phyloP scores from a whole-genome alignment of 768 basidiomycete species.

The Naganishia onofrii region DNA sequence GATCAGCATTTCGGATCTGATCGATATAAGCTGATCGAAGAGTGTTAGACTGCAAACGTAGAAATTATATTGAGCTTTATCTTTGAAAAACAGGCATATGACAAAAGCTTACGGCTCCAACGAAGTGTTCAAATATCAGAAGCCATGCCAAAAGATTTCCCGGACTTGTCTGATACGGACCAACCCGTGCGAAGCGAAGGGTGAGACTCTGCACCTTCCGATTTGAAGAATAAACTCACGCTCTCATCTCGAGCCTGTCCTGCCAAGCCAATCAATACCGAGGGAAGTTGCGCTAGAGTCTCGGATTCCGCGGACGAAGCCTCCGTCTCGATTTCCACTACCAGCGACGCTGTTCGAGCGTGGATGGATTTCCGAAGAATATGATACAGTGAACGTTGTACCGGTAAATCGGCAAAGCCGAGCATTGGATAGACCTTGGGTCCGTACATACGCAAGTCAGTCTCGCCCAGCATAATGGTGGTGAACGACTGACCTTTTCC shows the following conservation, averaged over 20 bases:
- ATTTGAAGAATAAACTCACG: background rate
- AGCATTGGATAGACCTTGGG: conserved; percentile 78
- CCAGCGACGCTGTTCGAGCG: conserved; percentile 74
- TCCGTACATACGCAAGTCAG: background rate
- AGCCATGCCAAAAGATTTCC: conserved; percentile 75
- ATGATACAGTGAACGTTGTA: conserved; percentile 75
- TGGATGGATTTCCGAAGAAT: conserved; percentile 68
- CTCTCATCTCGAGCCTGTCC: background rate
- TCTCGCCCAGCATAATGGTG: background rate
- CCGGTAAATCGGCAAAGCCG: conserved; percentile 48
- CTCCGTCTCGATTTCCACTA: conserved; percentile 66
- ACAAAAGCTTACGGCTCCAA: conserved; percentile 65
- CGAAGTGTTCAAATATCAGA: conserved; percentile 79
- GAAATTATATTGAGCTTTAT: background rate
- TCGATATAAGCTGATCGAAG: conserved; percentile 81
- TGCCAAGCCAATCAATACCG: conserved; percentile 45
- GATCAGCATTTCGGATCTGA: conserved; percentile 68
- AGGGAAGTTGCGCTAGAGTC: conserved; percentile 15
- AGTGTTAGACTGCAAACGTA: conserved; percentile 68
- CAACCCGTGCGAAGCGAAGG: background rate
- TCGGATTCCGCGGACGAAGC: conserved; percentile 63
- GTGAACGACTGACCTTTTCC: conserved; percentile 4
- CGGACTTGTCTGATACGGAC: conserved; percentile 27
- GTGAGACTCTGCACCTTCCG: background rate
- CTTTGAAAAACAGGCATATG: conserved; percentile 24